Base-by-base conservation (phyloP, 1,139 yeast species). In the Hansenula sp. region DNA sequence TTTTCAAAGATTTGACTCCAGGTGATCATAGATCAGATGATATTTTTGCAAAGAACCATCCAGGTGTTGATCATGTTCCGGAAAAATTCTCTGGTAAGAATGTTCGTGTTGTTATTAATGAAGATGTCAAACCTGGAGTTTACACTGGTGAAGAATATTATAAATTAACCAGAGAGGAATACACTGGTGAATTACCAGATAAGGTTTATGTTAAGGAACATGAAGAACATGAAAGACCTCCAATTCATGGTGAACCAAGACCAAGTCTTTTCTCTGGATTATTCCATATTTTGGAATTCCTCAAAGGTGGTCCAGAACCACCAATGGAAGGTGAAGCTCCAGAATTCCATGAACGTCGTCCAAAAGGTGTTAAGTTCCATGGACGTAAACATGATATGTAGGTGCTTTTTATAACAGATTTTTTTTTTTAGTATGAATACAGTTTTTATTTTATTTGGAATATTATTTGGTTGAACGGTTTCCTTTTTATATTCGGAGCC, bases 331-430 rank as follows among this genome's bases (percentile, higher is more conserved):
- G n/a, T n/a, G n/a, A n/a, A n/a, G n/a, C n/a, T n/a, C n/a, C n/a
- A 14, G 34, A 32, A 17, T 32, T 32, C 21, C 16, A 24, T 13
- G 21, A 32, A 32, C 34, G 34, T 32, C 34, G 34, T 32, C 34
- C 34, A 32, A 32, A 32, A 17, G 24, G 24, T 22, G 34, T 32
- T 17, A 14, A 14, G 9, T 21, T 31, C n/a, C n/a, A n/a, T n/a
- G n/a, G n/a, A n/a, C n/a, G n/a, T n/a, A 17, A 24, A 24, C 12
- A 3, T 17, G 34, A 32, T 24, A 12, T 8, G 6, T 26, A 6
- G 12, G 28, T 21, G 24, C 24, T 21, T 9, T 21, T 9, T 7
- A 7, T 9, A 21, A 7, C 24, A 21, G 8, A 10, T 13, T 24
- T 24, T 11, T 24, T 24, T 24, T 24, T 8, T 24, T 24, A 8